phyloP scores from a whole-genome alignment of 495 filamentous ascomycete genomes.

The Penicillium simplicissimum region DNA sequence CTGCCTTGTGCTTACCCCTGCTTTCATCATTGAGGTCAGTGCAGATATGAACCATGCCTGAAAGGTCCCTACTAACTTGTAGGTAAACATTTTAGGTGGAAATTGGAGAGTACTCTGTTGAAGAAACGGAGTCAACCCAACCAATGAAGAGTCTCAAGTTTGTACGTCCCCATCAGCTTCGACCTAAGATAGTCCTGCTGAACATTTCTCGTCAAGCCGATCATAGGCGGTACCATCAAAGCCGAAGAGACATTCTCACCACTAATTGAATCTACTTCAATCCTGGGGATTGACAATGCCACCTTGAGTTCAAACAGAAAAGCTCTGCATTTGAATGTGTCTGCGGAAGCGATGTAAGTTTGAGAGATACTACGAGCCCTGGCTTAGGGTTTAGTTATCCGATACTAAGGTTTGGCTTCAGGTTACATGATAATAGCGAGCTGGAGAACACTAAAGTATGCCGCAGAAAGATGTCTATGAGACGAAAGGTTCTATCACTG shows the following conservation, averaged over 20 bases:
- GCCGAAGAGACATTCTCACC: background rate
- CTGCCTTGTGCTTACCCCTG: no score
- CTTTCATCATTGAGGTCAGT: no score
- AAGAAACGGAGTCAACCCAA: background rate
- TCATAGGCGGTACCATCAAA: background rate
- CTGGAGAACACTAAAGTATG: no score
- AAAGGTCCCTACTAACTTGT: no score
- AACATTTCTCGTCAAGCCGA: background rate
- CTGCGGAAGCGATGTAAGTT: background rate
- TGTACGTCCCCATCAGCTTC: background rate
- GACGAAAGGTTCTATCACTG: no score
- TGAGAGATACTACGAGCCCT: no score
- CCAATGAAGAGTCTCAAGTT: background rate
- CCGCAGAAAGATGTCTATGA: no score
- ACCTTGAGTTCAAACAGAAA: background rate
- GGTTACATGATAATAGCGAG: no score
- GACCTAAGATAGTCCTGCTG: background rate
- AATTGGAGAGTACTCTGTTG: background rate
- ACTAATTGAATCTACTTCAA: background rate
- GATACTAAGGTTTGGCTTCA: no score
- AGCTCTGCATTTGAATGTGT: background rate
- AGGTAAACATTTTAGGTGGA: no score
- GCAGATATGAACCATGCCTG: no score
- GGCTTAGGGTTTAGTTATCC: no score
- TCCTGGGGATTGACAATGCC: background rate